Evolutionary conservation across 2,329 filamentous ascomycete genomes (phyloP).

Genomic region (Neocucurbitaria cava): DNA sequence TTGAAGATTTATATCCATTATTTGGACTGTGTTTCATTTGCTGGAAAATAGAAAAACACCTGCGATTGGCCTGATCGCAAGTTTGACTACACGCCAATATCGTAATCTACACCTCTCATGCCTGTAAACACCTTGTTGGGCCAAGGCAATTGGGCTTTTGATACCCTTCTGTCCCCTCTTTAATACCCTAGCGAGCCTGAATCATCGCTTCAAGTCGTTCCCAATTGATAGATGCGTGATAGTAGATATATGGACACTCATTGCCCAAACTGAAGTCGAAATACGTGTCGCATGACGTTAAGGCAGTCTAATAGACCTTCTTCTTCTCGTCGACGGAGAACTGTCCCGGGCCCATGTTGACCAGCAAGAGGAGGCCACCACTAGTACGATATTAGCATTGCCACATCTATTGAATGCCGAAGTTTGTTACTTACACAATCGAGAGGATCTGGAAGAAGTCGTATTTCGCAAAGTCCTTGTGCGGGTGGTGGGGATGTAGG

Average conservation of each 20-base stretch:
- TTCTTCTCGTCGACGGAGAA: conserved; percentile 99
- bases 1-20: conserved; percentile 2
- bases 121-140: conserved; percentile 26
- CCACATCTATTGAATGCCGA: not conserved
- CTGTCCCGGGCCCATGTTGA: conserved; percentile 98
- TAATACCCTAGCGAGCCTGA: conserved; percentile 4
- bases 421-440: conserved; percentile 73
- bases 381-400: conserved; percentile 47
- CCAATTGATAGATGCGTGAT: conserved; percentile 22
- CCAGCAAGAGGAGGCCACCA: conserved; percentile 90
- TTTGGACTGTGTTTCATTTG: conserved; percentile 4
- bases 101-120: conserved; percentile 39
- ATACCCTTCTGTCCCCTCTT: conserved; percentile 3
- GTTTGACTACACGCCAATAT: conserved; percentile 30
- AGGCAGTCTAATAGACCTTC: conserved; percentile 83
- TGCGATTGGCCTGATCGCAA: conserved; percentile 31
- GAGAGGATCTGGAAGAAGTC: conserved; percentile 99
- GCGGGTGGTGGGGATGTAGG: conserved; percentile 96
- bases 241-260: conserved; percentile 31
- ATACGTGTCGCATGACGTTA: conserved; percentile 23
- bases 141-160: conserved; percentile 18
- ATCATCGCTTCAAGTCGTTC: conserved; percentile 10
- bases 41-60: conserved; percentile 1
- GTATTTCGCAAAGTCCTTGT: conserved; percentile 99
- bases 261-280: conserved; percentile 24